Conservation (phyloP, 805 yeast species). For the Blastobotrys parvus region DNA sequence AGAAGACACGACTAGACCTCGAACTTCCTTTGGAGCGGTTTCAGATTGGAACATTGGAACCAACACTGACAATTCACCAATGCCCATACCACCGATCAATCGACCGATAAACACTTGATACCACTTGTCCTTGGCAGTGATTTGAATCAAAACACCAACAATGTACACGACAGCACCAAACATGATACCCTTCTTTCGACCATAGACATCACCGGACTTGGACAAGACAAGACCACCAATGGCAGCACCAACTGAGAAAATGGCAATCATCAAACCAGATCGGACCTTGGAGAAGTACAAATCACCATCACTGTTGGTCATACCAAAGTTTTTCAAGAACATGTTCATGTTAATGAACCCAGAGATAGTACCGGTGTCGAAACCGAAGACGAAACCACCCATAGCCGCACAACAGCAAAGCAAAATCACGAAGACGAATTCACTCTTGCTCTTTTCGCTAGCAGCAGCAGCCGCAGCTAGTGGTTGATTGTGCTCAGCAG, state of each 20-base stretch:
- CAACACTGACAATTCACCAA: conserved; percentile 69
- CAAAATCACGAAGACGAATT: conserved; percentile 10
- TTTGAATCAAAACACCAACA: conserved; percentile 46
- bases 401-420: conserved; percentile 48
- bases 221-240: conserved; percentile 58
- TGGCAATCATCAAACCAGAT: conserved; percentile 62
- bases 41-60: conserved; percentile 76
- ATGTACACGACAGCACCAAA: conserved; percentile 41
- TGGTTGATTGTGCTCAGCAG: background rate
- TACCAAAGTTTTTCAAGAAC: conserved; percentile 43
- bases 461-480: conserved; percentile 1
- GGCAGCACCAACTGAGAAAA: conserved; percentile 63
- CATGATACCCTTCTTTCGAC: conserved; percentile 37
- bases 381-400: conserved; percentile 60
- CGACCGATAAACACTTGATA: conserved; percentile 57
- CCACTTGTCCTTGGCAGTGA: conserved; percentile 33
- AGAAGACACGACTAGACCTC: conserved; percentile 70
- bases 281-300: conserved; percentile 41
- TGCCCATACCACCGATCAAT: conserved; percentile 65
- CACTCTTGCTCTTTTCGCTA: background rate
- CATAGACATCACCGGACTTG: conserved; percentile 39
- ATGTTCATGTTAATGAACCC: conserved; percentile 55
- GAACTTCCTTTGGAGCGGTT: conserved; percentile 66
- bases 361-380: conserved; percentile 62
- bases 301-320: conserved; percentile 27